Base-by-base conservation (phyloP, 176 grass and related monocot genomes). In the Puccinellia tenuiflora region DNA sequence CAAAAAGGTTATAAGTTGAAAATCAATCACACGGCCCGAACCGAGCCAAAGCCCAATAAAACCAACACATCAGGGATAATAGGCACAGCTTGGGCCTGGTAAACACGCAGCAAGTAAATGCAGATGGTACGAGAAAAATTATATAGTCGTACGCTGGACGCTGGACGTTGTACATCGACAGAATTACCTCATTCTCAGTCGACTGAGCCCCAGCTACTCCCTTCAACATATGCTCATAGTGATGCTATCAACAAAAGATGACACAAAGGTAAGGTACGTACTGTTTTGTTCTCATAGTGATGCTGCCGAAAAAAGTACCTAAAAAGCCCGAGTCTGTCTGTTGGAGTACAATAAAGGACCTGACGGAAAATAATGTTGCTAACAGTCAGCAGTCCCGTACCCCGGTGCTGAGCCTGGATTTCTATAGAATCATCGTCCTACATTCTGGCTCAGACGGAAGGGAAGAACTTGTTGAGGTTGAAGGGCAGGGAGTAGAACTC, bases 381-480 rank as follows among this genome's bases (percentile, higher is more conserved):
- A 60, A 29, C 56, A 60, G 12, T 60, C 56, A 60, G 56, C 56
- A 60, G 10, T 14, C 4, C 24, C 11, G 12, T 60, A 29, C 25
- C 26, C 24, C 56, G 0, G 56, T 29, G 56, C 56, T 60, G 56
- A 60, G 4, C 56, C 56, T 59, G 24, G 10, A 59, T 13, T n/a
- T n/a, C 25, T 59, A 26, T 24, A 14, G 22, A 15, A 28, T 15
- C 56, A 29, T 14, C 56, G 25, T 29, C 12, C 25, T 12, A 14
- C 26, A 13, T 28, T 28, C 24, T 28, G 12, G 56, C 56, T 93
- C 89, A 98, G 26, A 67, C 83, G 0, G 93, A 83, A 18, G 96
- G 93, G 76, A 93, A 93, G 68, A 92, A 99, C 50, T 87, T 99
- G 61, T 99, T 90, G 54, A 99, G 87, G 66, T 96, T 96, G 53